Evolutionary conservation across 352 stramenopile genomes (phyloP).

Genomic region (Globisporangium nunn): DNA sequence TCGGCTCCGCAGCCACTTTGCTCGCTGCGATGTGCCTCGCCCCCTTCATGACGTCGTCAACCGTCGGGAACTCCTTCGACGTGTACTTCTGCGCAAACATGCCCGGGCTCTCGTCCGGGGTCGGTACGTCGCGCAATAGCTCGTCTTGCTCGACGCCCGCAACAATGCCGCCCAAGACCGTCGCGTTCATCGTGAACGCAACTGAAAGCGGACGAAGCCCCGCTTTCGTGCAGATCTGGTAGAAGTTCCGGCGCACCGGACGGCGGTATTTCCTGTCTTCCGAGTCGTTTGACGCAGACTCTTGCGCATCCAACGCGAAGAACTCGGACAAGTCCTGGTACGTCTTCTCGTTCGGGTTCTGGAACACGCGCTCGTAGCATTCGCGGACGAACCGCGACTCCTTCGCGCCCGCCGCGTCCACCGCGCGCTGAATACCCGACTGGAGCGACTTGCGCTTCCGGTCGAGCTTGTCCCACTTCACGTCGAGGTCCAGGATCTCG

Average conservation of each 20-base stretch:
- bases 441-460: constrained; percentile 77
- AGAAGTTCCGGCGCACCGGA: constrained; percentile 78
- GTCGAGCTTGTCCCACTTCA: constrained; percentile 86
- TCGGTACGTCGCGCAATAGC: constrained; percentile 56
- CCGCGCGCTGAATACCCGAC: constrained; percentile 51
- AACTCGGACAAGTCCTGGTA: constrained; percentile 85
- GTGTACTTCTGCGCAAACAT: constrained; percentile 71
- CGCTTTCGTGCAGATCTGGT: constrained; percentile 85
- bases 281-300: constrained; percentile 39
- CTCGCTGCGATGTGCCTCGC: constrained; percentile 84
- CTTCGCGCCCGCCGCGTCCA: constrained; percentile 60
- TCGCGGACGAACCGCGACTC: constrained; percentile 77
- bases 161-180: constrained; percentile 72
- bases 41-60: constrained; percentile 85
- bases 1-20: constrained; percentile 78
- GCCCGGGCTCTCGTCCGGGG: constrained; percentile 63
- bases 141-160: constrained; percentile 67
- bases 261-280: constrained; percentile 64
- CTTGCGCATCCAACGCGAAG: constrained; percentile 70
- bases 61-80: constrained; percentile 76
- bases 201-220: constrained; percentile 59
- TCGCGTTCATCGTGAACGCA: constrained; percentile 84
- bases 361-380: constrained; percentile 76
- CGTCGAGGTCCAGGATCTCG: constrained; percentile 80
- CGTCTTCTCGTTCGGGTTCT: constrained; percentile 68